Evolutionary conservation across 192 early-diverging fungal species (phyloP), one percentile per base, ranked within the genome.

Genomic region (Powellomyces hirtus): DNA sequence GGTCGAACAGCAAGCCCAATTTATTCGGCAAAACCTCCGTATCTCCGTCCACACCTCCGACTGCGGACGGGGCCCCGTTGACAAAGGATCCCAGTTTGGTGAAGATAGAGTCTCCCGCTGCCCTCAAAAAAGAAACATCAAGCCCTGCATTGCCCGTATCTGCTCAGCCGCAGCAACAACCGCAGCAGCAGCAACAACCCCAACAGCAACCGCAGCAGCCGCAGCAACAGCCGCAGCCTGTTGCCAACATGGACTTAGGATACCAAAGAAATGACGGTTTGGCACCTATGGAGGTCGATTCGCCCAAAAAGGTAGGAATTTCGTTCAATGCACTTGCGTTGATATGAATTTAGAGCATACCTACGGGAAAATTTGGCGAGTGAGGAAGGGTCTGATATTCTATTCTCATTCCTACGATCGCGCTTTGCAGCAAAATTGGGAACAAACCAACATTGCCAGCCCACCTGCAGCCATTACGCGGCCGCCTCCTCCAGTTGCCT

Each of bases 381-480:
- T n/a, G n/a, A 60, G 59, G 33, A 1, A n/a, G 20, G 59, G 59
- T 60, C 18, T 1, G 35, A 60, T 37, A n/a, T n/a, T n/a, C n/a
- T n/a, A 33, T n/a, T 37, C 24, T 20, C 0, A 35, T 18, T 42
- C 40, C 40, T 42, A 11, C 40, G 40, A 18, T 18, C 40, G 8
- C 40, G 8, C 18, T 42, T 8, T 42, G 8, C 40, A 8, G 8
- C 40, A 8, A 42, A 18, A 52, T 7, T 24, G 26, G 10, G 10
- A 24, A 14, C n/a, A 16, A 31, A 31, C 16, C 27, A 26, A 22
- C 24, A 22, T 66, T n/a, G 56, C 50, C 16, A 30, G 50, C 45
- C 64, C 64, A 24, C 64, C 64, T 35, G 52, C 64, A 16, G 52
- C 64, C 14, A 22, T 58, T 18, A 58, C 65, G 55, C 52, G 65